Base-by-base conservation (phyloP, 805 yeast species). In the Lipomyces starkeyi region DNA sequence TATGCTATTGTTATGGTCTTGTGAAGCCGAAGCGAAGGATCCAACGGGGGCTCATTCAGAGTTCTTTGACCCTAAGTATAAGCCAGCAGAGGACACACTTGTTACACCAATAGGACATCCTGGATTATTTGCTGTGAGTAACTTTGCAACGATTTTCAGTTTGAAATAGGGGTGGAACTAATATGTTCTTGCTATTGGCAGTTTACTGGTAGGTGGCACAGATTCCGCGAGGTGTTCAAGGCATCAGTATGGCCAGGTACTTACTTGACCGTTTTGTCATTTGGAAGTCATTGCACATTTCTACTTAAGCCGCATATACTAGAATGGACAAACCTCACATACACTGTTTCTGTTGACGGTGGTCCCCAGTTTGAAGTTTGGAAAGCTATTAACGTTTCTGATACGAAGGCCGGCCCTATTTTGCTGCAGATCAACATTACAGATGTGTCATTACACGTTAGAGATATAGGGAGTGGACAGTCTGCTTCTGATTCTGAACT, bases 191-290 rank as follows among this genome's bases (percentile, higher is more conserved):
- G 37, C 49, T 5, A 3, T n/a, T 27, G 17, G 13, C 52, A 68
- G 72, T 69, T 69, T 63, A 40, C 72, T 2, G 72, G 72, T 8
- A 57, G 72, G 52, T 69, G 72, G 72, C 68, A 66, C 56, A 62
- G 72, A 13, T 61, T 62, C 58, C 65, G 71, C 29, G 68, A 69
- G 3, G 56, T 63, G 9, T 68, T 47, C 59, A 69, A 67, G 55
- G 71, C 72, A 8, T 47, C 69, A 8, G 56, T 64, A 22, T 69
- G 72, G 72, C 72, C 72, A n/a, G 72, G 72, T 34, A 68, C 69
- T 9, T 69, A 60, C 55, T 56, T 69, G 35, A 69, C 72, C 1
- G 59, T 66, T 3, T 65, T 69, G 6, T 52, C 65, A 25, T 69
- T 57, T 49, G 72, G 72, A 61, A 71, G 68, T 49, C 60, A 68